Base-by-base conservation (phyloP, 176 grass and related monocot species). In the Urochloa ruziziensis region DNA sequence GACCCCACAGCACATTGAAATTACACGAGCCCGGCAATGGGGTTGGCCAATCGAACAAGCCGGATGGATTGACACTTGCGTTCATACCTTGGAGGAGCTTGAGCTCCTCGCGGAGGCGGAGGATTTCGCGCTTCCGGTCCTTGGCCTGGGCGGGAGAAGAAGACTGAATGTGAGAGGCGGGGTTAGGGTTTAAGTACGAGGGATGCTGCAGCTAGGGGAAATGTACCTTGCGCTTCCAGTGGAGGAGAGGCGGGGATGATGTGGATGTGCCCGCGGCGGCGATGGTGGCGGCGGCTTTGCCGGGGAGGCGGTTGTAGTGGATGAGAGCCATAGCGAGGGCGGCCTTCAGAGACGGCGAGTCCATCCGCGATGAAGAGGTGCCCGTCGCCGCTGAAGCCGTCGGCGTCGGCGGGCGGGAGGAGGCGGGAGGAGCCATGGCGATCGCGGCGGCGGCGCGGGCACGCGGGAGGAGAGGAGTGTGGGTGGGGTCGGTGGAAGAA, bases 171-270 rank as follows among this genome's bases (percentile, higher is more conserved):
- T 81, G 49, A 66, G 57, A 60, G 27, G 60, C 30, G 27, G 51
- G 33, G 60, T 84, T 87, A 86, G 79, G 65, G 37, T 56, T 85
- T 39, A 16, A 24, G 30, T 34, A 10, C 47, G 39, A 25, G 37
- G 14, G 2, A 17, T 16, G 10, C 19, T 43, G 24, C 6, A 59
- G 56, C 1, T 27, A 42, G 42, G 40, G 58, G 39, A 78, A 49
- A 46, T 24, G 13, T 2, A 98, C 96, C 93, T 98, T 98, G 74
- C 86, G 82, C 89, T 98, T 98, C 93, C 93, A 98, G 72, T 83
- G 91, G 82, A 62, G 32, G 67, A 91, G 77, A 51, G 89, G 78
- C 14, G 86, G 82, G 47, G 96, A 84, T 28, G 85, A 49, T 27
- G 84, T 27, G 43, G 82, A 16, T 17, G 77, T 15, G 51, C 19